Evolutionary conservation across 1,139 yeast genomes (phyloP), one percentile per base, ranked within the genome.

Genomic region (Lodderomyces theae): DNA sequence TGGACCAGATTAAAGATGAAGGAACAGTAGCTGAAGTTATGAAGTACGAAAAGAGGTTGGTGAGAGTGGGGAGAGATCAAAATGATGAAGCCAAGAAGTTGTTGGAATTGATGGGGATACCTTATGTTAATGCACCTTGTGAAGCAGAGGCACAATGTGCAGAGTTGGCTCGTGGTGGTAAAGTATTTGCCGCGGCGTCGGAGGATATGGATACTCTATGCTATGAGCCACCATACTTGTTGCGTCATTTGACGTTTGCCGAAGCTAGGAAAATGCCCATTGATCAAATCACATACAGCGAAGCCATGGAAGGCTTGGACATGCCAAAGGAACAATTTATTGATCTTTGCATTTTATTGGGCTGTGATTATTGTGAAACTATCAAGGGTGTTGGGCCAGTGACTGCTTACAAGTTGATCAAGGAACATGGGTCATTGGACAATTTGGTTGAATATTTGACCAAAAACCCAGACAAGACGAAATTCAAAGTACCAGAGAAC

Each of bases 141-240:
- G 99, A 92, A 63, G 99, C 99, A 0, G 99, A 92, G 60, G 96
- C 98, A 0, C 97, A 92, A 56, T 92, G 98, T 69, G 98, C 98
- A 0, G 95, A 82, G 50, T 66, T 92, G 43, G 97, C 97, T 2
- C 78, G 80, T 45, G 79, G 80, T 12, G 97, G 95, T 4, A 84
- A 83, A 56, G 97, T 92, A 0, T 92, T 82, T 59, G 98, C 96
- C 10, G 96, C 98, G 2, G 99, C 97, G 1, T 86, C 96, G 3
- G 99, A 92, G 60, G 99, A 92, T 77, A 92, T 92, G 98, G 99
- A 92, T 64, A 94, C 98, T 0, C 63, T 92, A 43, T 92, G 97
- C 56, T 92, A 92, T 60, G 82, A 80, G 42, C 87, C 97, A 1
- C 95, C 96, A 2, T 80, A 69, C 45, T 66, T 92, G 43, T 69